Evolutionary conservation across 2,329 filamentous ascomycete species (phyloP).

Genomic region (Colletotrichum sp.): DNA sequence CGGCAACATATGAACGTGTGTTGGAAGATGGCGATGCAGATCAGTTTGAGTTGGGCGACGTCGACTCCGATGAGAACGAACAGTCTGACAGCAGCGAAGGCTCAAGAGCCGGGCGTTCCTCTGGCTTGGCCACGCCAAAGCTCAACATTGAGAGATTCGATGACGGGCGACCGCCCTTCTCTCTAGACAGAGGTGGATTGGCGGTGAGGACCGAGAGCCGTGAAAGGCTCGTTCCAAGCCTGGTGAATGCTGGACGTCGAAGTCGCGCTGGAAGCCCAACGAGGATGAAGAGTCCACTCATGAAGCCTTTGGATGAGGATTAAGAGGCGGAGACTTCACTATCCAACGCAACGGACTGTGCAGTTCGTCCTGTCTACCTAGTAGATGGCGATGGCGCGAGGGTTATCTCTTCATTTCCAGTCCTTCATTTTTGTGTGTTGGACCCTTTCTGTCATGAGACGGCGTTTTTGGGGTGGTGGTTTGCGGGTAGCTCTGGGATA

Average conservation of each 20-base stretch:
- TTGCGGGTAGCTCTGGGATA: background rate
- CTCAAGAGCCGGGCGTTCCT: slow-evolving; percentile 62
- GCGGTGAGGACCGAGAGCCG: slow-evolving; percentile 85
- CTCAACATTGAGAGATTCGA: slow-evolving; percentile 60
- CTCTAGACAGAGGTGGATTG: slow-evolving; percentile 72
- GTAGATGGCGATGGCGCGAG: background rate
- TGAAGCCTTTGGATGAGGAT: slow-evolving; percentile 46
- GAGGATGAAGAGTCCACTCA: slow-evolving; percentile 62
- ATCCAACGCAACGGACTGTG: background rate
- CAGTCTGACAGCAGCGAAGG: slow-evolving; percentile 66
- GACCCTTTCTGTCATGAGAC: background rate
- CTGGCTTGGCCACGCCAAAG: slow-evolving; percentile 72
- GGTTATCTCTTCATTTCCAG: background rate
- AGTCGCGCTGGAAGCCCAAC: slow-evolving; percentile 64
- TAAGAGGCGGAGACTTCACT: slow-evolving; percentile 15
- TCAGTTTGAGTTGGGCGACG: slow-evolving; percentile 79
- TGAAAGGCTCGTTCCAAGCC: slow-evolving; percentile 71
- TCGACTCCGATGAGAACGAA: slow-evolving; percentile 69
- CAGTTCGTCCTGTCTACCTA: background rate
- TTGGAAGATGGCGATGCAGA: slow-evolving; percentile 78
- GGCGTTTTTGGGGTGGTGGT: background rate
- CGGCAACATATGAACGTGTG: slow-evolving; percentile 78
- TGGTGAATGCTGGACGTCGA: slow-evolving; percentile 61
- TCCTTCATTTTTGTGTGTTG: background rate
- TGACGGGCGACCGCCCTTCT: slow-evolving; percentile 41